Evolutionary conservation across 495 filamentous ascomycete genomes (phyloP), one percentile per base, ranked within the genome.

Genomic region (Penicillium malachiteum): DNA sequence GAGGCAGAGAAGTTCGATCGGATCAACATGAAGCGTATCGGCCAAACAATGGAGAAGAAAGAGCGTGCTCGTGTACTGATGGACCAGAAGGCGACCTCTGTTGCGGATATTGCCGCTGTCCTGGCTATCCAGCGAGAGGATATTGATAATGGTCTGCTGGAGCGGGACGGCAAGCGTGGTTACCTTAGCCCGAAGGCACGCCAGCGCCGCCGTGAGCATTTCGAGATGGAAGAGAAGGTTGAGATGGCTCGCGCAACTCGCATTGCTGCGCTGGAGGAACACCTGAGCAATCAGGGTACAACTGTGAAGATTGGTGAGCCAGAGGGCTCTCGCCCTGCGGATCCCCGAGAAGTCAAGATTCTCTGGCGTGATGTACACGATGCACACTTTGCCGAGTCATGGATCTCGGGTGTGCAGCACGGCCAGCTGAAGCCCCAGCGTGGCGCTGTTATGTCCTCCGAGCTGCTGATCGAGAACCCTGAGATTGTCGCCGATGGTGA

Each of bases 41-140:
- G 76, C 21, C 68, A 72, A 62, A 56, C 78, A 37, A 71, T 79
- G 69, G 61, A 70, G 57, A 76, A 75, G 61, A 83, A 80, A 61
- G 73, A 84, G 60, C 78, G 89, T 33, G 88, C 83, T 10, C 67
- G 75, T 21, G 77, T 71, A 45, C 68, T 97, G 31, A 91, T 90
- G 86, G 78, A 96, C 76, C 90, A 96, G 78, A 91, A 87, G 70
- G 89, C 88, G n/a, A 96, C 92, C 66, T 80, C 78, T 10, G 78
- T 96, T 16, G 94, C 94, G 30, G 94, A 98, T 70, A 72, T 97
- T 21, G 90, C 94, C 1, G 85, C 84, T 21, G 87, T 95, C 9
- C 74, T 97, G 45, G 68, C 61, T 5, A 84, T 84, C 56, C 83
- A 84, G 63, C 76, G 68, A 33, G 55, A 69, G 33, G 68, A 26